These are phyloP conservation scores for Aspergillus sp. DNA, from an alignment of 2,329 filamentous ascomycete genomes.

Conservation along the genomic window DNA sequence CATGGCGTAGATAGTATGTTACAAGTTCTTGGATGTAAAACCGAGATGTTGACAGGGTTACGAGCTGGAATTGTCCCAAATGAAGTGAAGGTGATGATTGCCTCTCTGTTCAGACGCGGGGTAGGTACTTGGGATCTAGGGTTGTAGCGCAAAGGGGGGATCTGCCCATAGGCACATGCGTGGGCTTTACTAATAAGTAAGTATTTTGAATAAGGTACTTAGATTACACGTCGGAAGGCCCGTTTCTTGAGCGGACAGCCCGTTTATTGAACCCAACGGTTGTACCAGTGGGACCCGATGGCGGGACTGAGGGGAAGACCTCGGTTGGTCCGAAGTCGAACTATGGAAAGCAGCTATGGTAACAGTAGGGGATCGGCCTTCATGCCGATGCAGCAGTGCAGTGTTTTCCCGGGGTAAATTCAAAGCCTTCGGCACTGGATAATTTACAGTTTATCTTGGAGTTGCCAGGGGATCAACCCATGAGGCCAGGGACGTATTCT, in stretches of 20 bases:
- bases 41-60: neutral
- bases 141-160: neutral
- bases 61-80: neutral
- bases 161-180: neutral
- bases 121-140: neutral
- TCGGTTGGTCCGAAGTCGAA: neutral
- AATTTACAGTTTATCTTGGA: neutral
- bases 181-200: neutral
- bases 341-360: neutral
- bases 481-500: slow-evolving; percentile 40
- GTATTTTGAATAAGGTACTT: neutral
- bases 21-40: neutral
- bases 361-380: neutral
- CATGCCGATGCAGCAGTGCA: neutral
- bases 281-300: neutral
- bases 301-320: neutral
- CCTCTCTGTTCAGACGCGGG: neutral
- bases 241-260: neutral
- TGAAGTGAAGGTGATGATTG: neutral
- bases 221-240: neutral
- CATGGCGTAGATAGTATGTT: neutral
- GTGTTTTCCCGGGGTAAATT: neutral
- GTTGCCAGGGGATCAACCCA: slow-evolving; percentile 26
- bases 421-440: neutral
- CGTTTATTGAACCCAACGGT: neutral